Conservation (phyloP, 345 rosid species). For the Melaleuca quinquenervia region DNA sequence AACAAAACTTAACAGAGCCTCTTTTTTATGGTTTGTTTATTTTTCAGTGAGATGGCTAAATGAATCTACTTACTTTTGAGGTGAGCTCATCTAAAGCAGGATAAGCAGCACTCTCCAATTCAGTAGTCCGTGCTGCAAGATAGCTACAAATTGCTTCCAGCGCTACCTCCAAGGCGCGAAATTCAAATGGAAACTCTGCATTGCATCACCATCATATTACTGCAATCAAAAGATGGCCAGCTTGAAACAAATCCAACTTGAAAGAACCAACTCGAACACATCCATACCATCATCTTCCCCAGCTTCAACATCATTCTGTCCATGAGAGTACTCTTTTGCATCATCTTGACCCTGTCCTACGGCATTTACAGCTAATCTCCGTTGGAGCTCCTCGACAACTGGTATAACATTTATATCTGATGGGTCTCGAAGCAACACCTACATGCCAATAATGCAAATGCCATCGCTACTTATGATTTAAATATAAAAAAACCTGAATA, state of each 20-base stretch:
- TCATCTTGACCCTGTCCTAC: slow-evolving; percentile 27
- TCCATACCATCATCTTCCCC: slow-evolving; percentile 88
- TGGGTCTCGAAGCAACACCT: slow-evolving; percentile 92
- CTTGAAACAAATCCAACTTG: not conserved
- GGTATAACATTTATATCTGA: slow-evolving; percentile 72
- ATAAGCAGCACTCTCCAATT: slow-evolving; percentile 83
- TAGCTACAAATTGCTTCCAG: slow-evolving; percentile 94
- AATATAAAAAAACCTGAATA: not conserved
- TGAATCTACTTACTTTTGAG: slow-evolving; percentile 45
- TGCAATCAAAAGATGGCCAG: not conserved
- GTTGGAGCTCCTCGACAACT: slow-evolving; percentile 80
- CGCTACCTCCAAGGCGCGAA: slow-evolving; percentile 85
- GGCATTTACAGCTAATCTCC: slow-evolving; percentile 51
- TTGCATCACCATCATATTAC: slow-evolving; percentile 6
- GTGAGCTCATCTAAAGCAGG: slow-evolving; percentile 98
- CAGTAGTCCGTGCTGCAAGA: slow-evolving; percentile 83
- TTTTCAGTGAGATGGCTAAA: not conserved
- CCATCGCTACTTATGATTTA: not conserved
- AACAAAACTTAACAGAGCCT: not conserved
- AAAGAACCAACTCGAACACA: not conserved
- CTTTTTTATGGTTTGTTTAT: not conserved
- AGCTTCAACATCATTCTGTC: slow-evolving; percentile 42
- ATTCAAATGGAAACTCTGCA: slow-evolving; percentile 78
- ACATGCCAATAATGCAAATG: not conserved
- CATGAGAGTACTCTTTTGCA: slow-evolving; percentile 31